Evolutionary conservation across 2,329 filamentous ascomycete genomes (phyloP), one percentile per base, ranked within the genome.

Genomic region (Bipolaris sorokiniana): DNA sequence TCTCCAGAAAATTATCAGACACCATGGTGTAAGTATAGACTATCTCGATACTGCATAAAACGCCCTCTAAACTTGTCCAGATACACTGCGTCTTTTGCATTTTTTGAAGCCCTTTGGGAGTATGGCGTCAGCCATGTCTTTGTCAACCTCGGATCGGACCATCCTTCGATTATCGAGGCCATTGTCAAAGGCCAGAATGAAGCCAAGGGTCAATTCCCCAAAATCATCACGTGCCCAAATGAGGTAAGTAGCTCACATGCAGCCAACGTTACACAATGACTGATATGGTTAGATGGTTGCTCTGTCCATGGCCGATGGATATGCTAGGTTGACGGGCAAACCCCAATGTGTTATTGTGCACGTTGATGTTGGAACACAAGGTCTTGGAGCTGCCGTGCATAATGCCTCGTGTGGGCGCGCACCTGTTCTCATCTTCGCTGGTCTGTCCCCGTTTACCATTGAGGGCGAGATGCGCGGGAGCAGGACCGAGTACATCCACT

Each of bases 301-400:
- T 23, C 84, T 94, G 67, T 93, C 90, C 56, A 91, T 92, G 88
- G 90, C 90, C 13, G 90, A 94, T 73, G 90, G 90, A 49, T 92
- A 90, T 69, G 90, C 90, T 36, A 71, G 75, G 59, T 76, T 90
- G 36, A 91, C 88, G 5, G 85, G 86, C 51, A 85, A 89, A 64
- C 88, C 90, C 0, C 90, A 93, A 76, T 88, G 86, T 58, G 90
- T 93, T 11, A 89, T 93, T 60, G 85, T 93, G 2, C 90, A 93
- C 68, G 90, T 93, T 55, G 90, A 94, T 65, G 90, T 93, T 16
- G 90, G 90, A 23, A 94, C 90, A 0, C 90, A 93, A 74, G 90
- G 88, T 7, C 82, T 94, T 1, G 90, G 86, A 23, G 89, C 89
- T 2, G 90, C 90, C 0, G 86, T 94, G 0, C 90, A 94, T 78